Base-by-base conservation (phyloP, 1,139 yeast genomes). In the Hyphopichia burtonii region DNA sequence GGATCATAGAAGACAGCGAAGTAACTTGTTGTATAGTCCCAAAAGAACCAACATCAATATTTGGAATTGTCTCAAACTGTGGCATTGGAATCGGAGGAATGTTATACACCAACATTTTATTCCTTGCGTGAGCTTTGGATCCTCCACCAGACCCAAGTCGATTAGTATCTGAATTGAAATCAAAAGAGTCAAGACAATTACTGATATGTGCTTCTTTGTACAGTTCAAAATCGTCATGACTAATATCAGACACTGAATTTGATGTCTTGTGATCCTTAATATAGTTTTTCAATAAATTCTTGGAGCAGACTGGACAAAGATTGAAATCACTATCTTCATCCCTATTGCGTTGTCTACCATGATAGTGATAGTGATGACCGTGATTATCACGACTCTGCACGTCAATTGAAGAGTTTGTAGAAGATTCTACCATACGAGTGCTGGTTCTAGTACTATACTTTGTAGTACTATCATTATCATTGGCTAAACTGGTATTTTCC, bases 51-150 rank as follows among this genome's bases (percentile, higher is more conserved):
- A 53, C 40, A 23, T 40, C 48, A 12, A 39, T 25, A 31, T 46
- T 50, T 5, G 61, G 63, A 35, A 72, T 68, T 31, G 56, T 54
- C 45, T 73, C 78, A 44, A 55, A 69, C 44, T 62, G 58, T 3
- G 78, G 78, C 42, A 58, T 56, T 2, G 79, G 76, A 36, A 73
- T 71, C 0, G 93, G 86, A 0, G 77, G 77, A 38, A 91, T 76
- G 46, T 77, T 78, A 59, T 86, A 90, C 1, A 90, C 93, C 43
- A 91, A 71, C 96, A 93, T 91, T 50, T 96, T 76, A 59, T 90
- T 90, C 38, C 76, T 72, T 4, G 71, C 66, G 39, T 65, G 69
- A 18, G 47, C 28, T 18, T 50, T 45, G 8, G 39, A 40, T 34
- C 78, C 62, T 30, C 60, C 42, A 7, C 66, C 65, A 4, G 65